Evolutionary conservation across 148 eudicot species (phyloP), one percentile per base, ranked within the genome.

Genomic region (Vaccinium myrtillus): DNA sequence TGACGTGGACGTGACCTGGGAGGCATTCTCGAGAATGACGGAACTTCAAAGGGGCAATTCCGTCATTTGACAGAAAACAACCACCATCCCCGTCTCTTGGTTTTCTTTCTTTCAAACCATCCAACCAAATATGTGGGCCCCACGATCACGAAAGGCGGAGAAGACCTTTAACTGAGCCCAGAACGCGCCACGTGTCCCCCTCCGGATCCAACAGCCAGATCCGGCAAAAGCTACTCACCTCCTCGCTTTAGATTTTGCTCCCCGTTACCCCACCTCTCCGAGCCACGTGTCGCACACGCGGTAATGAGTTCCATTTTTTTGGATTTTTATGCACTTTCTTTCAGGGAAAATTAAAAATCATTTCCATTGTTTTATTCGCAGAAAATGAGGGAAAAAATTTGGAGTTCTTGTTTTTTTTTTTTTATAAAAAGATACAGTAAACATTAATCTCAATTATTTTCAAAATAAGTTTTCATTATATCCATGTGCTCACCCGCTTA

Each of bases 181-280:
- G 27, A 91, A 23, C 27, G 15, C 49, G 77, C 92, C 94, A 93
- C 94, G 92, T 92, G 93, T 85, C 89, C 78, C n/a, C 14, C 56
- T 89, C 81, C 90, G 85, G 91, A 90, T 89, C 89, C 46, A 48
- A 67, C 27, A 53, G 0, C 83, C 63, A 84, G 91, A 93, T 91
- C 91, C 89, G 87, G 30, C 8, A 16, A 76, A 82, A 50, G 32
- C 86, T 46, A 6, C 63, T 84, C 87, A 80, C 77, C 48, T 82
- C 70, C 82, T 83, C 50, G 89, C 84, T 86, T 88, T 91, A 82
- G 94, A 93, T 93, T 86, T 89, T 10, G 36, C 18, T 49, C 87
- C 91, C 86, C 79, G 27, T 89, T 87, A 49, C 10, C 8, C n/a
- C 14, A 4, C 8, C 79, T 4, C 39, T 36, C 85, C 11, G 16